Percentiles rank a stretch among this genome's conserved stretches.
These are phyloP conservation scores for Colletotrichum sublineola DNA, from an alignment of 2,329 filamentous ascomycete species.

Conservation along the genomic window DNA sequence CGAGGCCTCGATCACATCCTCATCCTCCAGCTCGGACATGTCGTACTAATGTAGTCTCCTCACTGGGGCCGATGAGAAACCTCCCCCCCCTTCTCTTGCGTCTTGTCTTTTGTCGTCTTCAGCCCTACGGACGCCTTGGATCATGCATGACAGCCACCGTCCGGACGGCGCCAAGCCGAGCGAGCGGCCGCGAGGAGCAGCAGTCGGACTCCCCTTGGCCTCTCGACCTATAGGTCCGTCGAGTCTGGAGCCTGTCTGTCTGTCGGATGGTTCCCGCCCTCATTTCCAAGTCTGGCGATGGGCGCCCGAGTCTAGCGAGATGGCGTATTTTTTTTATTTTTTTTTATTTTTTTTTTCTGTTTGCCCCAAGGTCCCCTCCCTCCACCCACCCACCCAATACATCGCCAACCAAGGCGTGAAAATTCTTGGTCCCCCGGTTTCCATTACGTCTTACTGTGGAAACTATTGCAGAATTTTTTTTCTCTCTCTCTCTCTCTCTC, in stretches of 20 bases:
- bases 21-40: not conserved
- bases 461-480: slow-evolving; percentile 34
- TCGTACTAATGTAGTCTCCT: not conserved
- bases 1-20: no score
- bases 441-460: slow-evolving; percentile 39
- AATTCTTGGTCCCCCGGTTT: slow-evolving; percentile 25
- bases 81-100: not conserved
- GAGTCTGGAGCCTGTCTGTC: not conserved
- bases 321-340: not conserved
- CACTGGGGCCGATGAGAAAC: not conserved
- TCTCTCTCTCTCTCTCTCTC: not conserved
- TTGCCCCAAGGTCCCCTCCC: slow-evolving; percentile 20
- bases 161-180: slow-evolving; percentile 21
- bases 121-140: slow-evolving; percentile 28
- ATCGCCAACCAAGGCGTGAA: slow-evolving; percentile 13
- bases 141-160: slow-evolving; percentile 7
- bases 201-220: not conserved
- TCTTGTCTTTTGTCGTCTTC: not conserved
- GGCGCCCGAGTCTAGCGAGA: slow-evolving; percentile 17
- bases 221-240: not conserved
- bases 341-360: no score
- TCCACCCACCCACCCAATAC: not conserved
- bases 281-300: slow-evolving; percentile 18
- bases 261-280: not conserved
- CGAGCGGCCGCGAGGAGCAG: not conserved